Evolutionary conservation across 768 basidiomycete genomes (phyloP), one percentile per base, ranked within the genome.

Genomic region (Lactifluus subvellereus): DNA sequence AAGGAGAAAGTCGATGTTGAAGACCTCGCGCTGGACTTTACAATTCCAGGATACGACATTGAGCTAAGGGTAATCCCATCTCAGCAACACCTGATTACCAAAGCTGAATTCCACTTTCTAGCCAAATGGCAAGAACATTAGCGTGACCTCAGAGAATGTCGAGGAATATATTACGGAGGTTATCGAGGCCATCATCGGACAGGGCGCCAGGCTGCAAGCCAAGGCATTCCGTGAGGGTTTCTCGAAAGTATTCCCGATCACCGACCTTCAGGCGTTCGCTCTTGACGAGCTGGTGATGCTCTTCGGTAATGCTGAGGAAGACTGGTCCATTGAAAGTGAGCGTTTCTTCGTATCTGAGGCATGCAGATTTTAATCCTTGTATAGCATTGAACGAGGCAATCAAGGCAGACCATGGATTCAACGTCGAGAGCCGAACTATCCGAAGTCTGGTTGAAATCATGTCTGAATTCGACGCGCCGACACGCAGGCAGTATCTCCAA

Each of bases 371-470:
- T 63, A 67, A 75, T 38, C 42, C 20, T 11, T 62, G 7, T 62
- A 3, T 67, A 97, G 96, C 94, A 22, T 80, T 98, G 38, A 84
- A 82, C 42, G 94, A 96, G 72, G 86, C 89, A 3, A 74, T 98
- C 73, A 98, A 98, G 74, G 97, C 97, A 11, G 97, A 99, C 70
- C 97, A 99, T 72, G 97, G 97, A 8, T 99, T 95, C 80, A 94
- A 96, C 70, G 86, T 89, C 13, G 96, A 98, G 71, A 95, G 93
- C 71, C 86, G 89, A 42, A 86, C 94, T 0, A 95, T 99, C 63
- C 85, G 88, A 50, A 86, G 92, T 70, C 80, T 99, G 59, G 74
- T 98, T 30, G 91, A 90, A 57, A 82, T 93, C 66, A 91, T 99
- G 86, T 79, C 90, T 1, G 82, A 84, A 58, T 97, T 89, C 69